Evolutionary conservation across 2,329 filamentous ascomycete species (phyloP).

Genomic region (Alternaria sp.): DNA sequence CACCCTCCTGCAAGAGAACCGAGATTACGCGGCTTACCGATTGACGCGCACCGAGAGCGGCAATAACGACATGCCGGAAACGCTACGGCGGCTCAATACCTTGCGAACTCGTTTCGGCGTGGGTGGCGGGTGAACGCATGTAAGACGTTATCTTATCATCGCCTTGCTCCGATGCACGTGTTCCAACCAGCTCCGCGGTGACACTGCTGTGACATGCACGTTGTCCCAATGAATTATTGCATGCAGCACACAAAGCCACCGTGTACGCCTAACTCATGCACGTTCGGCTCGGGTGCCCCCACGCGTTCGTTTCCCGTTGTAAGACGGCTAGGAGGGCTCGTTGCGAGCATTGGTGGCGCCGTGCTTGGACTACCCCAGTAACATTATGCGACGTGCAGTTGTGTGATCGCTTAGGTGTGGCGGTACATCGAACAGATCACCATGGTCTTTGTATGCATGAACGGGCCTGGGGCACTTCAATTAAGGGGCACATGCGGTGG

Average conservation of each 20-base stretch:
- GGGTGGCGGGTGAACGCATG: conserved; percentile 37
- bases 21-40: conserved; percentile 45
- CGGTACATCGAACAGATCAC: neutral
- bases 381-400: neutral
- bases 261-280: neutral
- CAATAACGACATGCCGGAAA: conserved; percentile 39
- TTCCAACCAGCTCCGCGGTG: conserved; percentile 7
- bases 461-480: neutral
- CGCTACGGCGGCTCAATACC: conserved; percentile 42
- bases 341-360: neutral
- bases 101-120: conserved; percentile 44
- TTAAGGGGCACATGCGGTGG: neutral
- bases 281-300: conserved; percentile 13
- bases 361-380: neutral
- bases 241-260: conserved; percentile 6
- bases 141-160: conserved; percentile 9
- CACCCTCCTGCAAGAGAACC: conserved; percentile 52
- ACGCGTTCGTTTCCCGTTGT: conserved; percentile 3
- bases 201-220: neutral
- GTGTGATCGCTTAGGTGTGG: neutral
- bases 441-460: neutral
- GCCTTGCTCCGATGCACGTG: conserved; percentile 6
- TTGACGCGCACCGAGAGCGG: conserved; percentile 35
- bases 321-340: neutral
- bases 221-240: conserved; percentile 7